Conservation (phyloP, 495 filamentous ascomycete genomes). For the Penicillium paxilli region DNA sequence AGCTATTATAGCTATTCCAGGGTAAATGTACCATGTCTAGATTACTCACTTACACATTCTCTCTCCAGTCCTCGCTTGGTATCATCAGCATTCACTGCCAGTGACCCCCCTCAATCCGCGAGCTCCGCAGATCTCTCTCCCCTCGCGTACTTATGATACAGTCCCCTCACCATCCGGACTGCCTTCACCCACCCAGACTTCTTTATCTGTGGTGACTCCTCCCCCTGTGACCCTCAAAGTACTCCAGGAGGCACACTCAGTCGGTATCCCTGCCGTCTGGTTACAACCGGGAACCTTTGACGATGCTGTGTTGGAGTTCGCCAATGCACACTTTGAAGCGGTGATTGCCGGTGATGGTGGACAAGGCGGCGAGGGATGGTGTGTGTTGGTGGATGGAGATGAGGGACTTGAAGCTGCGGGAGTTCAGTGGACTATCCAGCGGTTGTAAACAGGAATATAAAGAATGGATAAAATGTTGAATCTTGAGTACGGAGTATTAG, state of each 20-base stretch:
- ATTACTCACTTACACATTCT: background rate
- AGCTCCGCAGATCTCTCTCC: slow-evolving; percentile 56
- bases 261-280: slow-evolving; percentile 82
- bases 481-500: background rate
- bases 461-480: background rate
- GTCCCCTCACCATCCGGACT: slow-evolving; percentile 65
- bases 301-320: slow-evolving; percentile 67
- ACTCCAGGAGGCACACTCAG: slow-evolving; percentile 74
- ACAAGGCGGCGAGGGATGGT: slow-evolving; percentile 75
- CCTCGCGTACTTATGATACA: slow-evolving; percentile 57
- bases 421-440: slow-evolving; percentile 45
- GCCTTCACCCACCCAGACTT: slow-evolving; percentile 63
- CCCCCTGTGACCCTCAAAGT: slow-evolving; percentile 66
- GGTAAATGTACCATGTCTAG: too few species aligned
- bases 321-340: slow-evolving; percentile 62
- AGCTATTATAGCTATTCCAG: too few species aligned
- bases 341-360: slow-evolving; percentile 72
- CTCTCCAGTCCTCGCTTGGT: slow-evolving; percentile 82
- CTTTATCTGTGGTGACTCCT: slow-evolving; percentile 84
- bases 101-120: slow-evolving; percentile 83
- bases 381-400: slow-evolving; percentile 89
- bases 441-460: slow-evolving; percentile 27
- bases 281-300: slow-evolving; percentile 90
- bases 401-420: slow-evolving; percentile 62
- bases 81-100: slow-evolving; percentile 71